Percentiles rank a stretch among this genome's conserved stretches.
Conservation (phyloP, 2,329 filamentous ascomycete species). For the Neoscytalidium dimidiatum region DNA sequence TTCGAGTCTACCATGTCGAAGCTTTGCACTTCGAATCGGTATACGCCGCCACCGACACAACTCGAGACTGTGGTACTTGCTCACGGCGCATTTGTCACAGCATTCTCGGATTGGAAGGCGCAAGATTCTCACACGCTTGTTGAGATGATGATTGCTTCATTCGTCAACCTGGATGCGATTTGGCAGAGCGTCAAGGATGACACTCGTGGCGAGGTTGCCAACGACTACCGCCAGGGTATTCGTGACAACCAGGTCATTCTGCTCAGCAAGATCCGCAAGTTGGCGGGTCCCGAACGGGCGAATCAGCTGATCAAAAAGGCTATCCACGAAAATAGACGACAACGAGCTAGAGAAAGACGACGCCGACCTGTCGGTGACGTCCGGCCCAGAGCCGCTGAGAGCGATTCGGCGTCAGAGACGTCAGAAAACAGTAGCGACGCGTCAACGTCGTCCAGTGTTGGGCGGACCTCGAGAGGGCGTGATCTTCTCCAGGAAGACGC, state of each 20-base stretch:
- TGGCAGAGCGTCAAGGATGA: slow-evolving; percentile 81
- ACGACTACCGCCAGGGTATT: slow-evolving; percentile 78
- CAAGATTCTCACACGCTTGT: slow-evolving; percentile 76
- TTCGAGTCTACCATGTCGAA: slow-evolving; percentile 74
- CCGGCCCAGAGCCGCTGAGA: slow-evolving; percentile 66
- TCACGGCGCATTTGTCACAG: slow-evolving; percentile 74
- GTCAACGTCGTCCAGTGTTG: slow-evolving; percentile 26
- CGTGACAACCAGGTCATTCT: slow-evolving; percentile 79
- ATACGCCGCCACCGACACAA: slow-evolving; percentile 64
- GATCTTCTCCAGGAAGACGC: slow-evolving; percentile 52
- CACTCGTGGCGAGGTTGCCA: slow-evolving; percentile 70
- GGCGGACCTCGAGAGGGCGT: slow-evolving; percentile 32
- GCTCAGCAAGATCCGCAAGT: slow-evolving; percentile 75
- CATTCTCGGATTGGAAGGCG: slow-evolving; percentile 82
- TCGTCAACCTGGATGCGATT: slow-evolving; percentile 81
- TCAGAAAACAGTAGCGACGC: slow-evolving; percentile 22
- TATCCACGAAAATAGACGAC: slow-evolving; percentile 69
- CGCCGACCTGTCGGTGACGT: slow-evolving; percentile 71
- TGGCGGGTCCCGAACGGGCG: slow-evolving; percentile 71
- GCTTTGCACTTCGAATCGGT: slow-evolving; percentile 66
- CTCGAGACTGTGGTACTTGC: slow-evolving; percentile 65
- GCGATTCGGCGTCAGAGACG: slow-evolving; percentile 43
- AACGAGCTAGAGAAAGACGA: slow-evolving; percentile 50
- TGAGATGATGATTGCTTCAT: slow-evolving; percentile 83
- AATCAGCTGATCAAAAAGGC: slow-evolving; percentile 74